phyloP scores from a whole-genome alignment of 352 stramenopile species.

The Phytophthora cryptogea region DNA sequence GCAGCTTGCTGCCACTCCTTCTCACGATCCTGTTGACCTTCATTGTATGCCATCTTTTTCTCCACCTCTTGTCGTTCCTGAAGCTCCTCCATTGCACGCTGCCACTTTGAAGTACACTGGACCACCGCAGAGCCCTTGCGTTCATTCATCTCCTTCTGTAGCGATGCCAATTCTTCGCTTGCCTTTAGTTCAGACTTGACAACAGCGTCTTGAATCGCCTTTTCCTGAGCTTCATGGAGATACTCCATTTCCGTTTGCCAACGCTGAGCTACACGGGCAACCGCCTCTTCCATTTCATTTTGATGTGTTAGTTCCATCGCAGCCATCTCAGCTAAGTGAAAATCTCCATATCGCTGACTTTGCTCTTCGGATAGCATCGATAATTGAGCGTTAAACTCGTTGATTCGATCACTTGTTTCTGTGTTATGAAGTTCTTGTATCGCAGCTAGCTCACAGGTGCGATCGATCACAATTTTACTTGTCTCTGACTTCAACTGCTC shows the following conservation, averaged over 20 bases:
- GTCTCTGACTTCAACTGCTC: constrained; percentile 14
- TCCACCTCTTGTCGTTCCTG: constrained; percentile 67
- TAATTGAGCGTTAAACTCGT: constrained; percentile 8
- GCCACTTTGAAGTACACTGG: constrained; percentile 75
- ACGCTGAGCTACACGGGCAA: constrained; percentile 22
- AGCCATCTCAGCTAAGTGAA: constrained; percentile 7
- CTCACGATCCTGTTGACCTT: constrained; percentile 70
- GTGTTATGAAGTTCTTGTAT: constrained; percentile 8
- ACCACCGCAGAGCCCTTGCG: constrained; percentile 59
- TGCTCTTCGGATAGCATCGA: constrained; percentile 27
- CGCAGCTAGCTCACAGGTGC: constrained; percentile 6
- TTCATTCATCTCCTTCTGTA: constrained; percentile 73
- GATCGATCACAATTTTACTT: constrained; percentile 8
- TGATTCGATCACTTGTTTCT: not conserved
- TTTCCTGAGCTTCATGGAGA: constrained; percentile 34
- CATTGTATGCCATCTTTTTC: constrained; percentile 63
- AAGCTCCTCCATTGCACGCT: constrained; percentile 67
- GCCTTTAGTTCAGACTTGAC: constrained; percentile 40
- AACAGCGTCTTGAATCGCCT: constrained; percentile 39
- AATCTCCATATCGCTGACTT: constrained; percentile 12
- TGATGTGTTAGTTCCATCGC: constrained; percentile 12
- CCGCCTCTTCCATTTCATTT: constrained; percentile 36
- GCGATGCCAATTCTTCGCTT: constrained; percentile 32
- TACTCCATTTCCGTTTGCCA: constrained; percentile 46
- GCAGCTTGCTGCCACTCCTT: constrained; percentile 79